These are phyloP conservation scores for Talaromyces trachyspermus DNA, from an alignment of 495 filamentous ascomycete genomes.

Conservation along the genomic window DNA sequence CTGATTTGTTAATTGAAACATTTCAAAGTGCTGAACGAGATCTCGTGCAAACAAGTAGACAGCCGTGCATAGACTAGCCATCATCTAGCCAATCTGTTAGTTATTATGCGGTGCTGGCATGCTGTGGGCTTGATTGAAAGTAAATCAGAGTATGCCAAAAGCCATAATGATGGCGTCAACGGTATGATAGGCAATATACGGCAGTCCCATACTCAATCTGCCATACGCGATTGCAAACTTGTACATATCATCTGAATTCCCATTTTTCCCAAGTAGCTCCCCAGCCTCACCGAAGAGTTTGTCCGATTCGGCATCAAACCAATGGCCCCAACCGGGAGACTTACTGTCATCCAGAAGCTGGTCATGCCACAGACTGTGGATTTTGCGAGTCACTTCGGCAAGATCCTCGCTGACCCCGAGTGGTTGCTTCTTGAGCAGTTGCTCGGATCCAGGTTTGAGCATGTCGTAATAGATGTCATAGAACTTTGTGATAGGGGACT, in stretches of 20 bases:
- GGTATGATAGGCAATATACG: slow-evolving; percentile 5
- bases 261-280: not conserved
- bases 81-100: too few relatives aligned
- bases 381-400: not conserved
- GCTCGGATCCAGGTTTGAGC: not conserved
- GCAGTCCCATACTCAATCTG: not conserved
- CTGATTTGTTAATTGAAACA: too few relatives aligned
- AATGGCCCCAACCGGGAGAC: not conserved
- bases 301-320: slow-evolving; percentile 1
- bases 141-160: not conserved
- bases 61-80: too few relatives aligned
- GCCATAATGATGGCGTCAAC: slow-evolving; percentile 1
- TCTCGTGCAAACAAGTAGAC: too few relatives aligned
- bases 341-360: not conserved
- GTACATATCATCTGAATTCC: slow-evolving; percentile 1
- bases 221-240: slow-evolving; percentile 6
- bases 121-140: too few relatives aligned
- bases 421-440: not conserved
- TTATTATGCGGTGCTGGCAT: too few relatives aligned
- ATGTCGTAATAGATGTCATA: slow-evolving; percentile 3
- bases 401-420: slow-evolving; percentile 3
- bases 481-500: not conserved
- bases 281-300: slow-evolving; percentile 2
- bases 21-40: too few relatives aligned
- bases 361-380: not conserved